These are phyloP conservation scores for Penicillium silybi DNA, from an alignment of 495 filamentous ascomycete genomes.

Conservation along the genomic window DNA sequence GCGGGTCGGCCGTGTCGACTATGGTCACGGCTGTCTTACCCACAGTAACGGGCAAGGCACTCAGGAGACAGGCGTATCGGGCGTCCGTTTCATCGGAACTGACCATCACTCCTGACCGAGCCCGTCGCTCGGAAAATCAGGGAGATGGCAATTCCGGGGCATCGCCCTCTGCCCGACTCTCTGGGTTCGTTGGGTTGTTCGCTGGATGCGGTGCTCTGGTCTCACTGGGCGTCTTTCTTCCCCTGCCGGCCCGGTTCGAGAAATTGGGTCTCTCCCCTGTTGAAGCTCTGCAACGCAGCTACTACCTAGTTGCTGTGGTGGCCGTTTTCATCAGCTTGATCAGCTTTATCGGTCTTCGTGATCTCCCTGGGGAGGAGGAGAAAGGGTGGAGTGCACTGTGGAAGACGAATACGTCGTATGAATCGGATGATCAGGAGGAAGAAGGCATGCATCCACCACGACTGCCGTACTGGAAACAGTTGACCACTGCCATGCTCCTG, in stretches of 20 bases:
- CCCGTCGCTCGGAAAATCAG: conserved; percentile 16
- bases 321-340: conserved; percentile 66
- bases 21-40: conserved; percentile 98
- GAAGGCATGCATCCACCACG: not conserved
- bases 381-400: conserved; percentile 60
- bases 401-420: conserved; percentile 6
- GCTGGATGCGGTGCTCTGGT: conserved; percentile 89
- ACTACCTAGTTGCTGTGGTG: conserved; percentile 75
- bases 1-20: conserved; percentile 86
- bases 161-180: conserved; percentile 59
- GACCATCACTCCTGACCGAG: conserved; percentile 58
- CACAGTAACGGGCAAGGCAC: conserved; percentile 60
- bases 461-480: conserved; percentile 34
- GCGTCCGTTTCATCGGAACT: conserved; percentile 58
- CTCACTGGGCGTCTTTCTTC: conserved; percentile 75
- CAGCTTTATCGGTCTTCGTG: conserved; percentile 76
- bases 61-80: conserved; percentile 12
- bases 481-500: conserved; percentile 65
- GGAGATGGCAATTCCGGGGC: conserved; percentile 1
- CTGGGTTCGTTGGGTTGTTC: conserved; percentile 86
- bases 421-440: not conserved
- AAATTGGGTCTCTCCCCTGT: conserved; percentile 60
- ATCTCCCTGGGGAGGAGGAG: conserved; percentile 70
- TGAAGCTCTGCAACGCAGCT: conserved; percentile 70
- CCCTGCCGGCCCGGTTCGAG: conserved; percentile 75